Percentiles rank a stretch among this genome's conserved stretches.
Conservation (phyloP, 192 early-diverging fungal genomes). For the Backusella sp. region DNA sequence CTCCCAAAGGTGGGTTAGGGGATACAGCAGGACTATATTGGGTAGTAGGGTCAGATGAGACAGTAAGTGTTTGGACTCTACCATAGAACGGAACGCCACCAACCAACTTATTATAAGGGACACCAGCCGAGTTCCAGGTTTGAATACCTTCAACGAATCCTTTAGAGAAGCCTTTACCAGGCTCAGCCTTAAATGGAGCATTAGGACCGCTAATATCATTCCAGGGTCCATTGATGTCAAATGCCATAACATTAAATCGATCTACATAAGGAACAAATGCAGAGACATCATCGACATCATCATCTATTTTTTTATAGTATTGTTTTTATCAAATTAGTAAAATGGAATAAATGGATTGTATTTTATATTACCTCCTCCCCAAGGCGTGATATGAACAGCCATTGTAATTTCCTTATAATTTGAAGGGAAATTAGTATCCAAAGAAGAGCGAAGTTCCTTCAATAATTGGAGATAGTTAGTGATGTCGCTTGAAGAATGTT, state of each 20-base stretch:
- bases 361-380: slow-evolving; percentile 32
- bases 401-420: slow-evolving; percentile 56
- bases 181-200: slow-evolving; percentile 37
- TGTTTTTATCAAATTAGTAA: background rate
- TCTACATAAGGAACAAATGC: slow-evolving; percentile 59
- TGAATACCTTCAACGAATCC: slow-evolving; percentile 51
- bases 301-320: slow-evolving; percentile 20
- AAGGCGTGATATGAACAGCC: slow-evolving; percentile 64
- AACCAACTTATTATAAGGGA: slow-evolving; percentile 58
- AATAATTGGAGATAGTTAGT: slow-evolving; percentile 61
- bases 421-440: slow-evolving; percentile 41
- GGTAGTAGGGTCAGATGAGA: slow-evolving; percentile 25
- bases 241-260: slow-evolving; percentile 68
- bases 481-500: slow-evolving; percentile 54
- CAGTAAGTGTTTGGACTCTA: slow-evolving; percentile 35
- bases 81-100: slow-evolving; percentile 65
- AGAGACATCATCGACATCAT: slow-evolving; percentile 54
- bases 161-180: slow-evolving; percentile 28
- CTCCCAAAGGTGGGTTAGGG: slow-evolving; percentile 46
- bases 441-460: slow-evolving; percentile 51
- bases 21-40: slow-evolving; percentile 13
- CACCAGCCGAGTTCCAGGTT: slow-evolving; percentile 54
- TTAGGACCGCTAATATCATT: slow-evolving; percentile 48
- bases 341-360: background rate
- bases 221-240: slow-evolving; percentile 63